Evolutionary conservation across 495 filamentous ascomycete genomes (phyloP).

Genomic region (Staphylotrichum tortipilum): DNA sequence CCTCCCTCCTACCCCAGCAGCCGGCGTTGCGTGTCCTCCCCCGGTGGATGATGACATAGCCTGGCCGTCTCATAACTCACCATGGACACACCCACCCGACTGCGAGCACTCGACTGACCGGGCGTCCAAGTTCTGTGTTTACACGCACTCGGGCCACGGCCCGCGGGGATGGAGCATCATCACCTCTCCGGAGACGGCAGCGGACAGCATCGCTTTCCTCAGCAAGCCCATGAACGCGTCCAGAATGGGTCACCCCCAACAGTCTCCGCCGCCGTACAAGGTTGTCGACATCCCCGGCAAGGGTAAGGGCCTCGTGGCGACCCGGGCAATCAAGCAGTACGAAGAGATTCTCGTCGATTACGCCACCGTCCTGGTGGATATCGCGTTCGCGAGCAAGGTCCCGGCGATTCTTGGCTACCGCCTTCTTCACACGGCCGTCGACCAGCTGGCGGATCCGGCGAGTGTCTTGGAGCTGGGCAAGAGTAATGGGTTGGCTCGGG

Average conservation of each 20-base stretch:
- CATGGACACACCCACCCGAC: slow-evolving; percentile 30
- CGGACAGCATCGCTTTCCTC: neutral
- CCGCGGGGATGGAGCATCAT: slow-evolving; percentile 28
- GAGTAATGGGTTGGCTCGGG: slow-evolving; percentile 23
- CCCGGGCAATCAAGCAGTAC: slow-evolving; percentile 21
- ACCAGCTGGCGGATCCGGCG: slow-evolving; percentile 26
- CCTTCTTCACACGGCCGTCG: slow-evolving; percentile 26
- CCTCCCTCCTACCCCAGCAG: neutral
- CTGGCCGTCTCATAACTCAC: slow-evolving; percentile 2
- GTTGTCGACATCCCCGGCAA: slow-evolving; percentile 29
- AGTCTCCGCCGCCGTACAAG: slow-evolving; percentile 19
- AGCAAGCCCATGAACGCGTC: neutral
- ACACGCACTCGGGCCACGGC: slow-evolving; percentile 30
- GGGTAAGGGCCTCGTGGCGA: slow-evolving; percentile 32
- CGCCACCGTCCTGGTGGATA: slow-evolving; percentile 27
- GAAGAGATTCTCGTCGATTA: slow-evolving; percentile 33
- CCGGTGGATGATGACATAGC: slow-evolving; percentile 13
- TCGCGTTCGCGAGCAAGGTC: slow-evolving; percentile 25
- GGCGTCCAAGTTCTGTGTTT: slow-evolving; percentile 27
- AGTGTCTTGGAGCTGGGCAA: slow-evolving; percentile 24
- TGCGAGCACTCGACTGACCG: slow-evolving; percentile 19
- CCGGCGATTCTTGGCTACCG: slow-evolving; percentile 22
- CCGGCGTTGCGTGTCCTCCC: slow-evolving; percentile 17
- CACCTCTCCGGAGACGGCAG: slow-evolving; percentile 27
- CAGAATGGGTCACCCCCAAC: neutral